phyloP scores from a whole-genome alignment of 2,329 filamentous ascomycete species.

The Huntiella bhutanensis region DNA sequence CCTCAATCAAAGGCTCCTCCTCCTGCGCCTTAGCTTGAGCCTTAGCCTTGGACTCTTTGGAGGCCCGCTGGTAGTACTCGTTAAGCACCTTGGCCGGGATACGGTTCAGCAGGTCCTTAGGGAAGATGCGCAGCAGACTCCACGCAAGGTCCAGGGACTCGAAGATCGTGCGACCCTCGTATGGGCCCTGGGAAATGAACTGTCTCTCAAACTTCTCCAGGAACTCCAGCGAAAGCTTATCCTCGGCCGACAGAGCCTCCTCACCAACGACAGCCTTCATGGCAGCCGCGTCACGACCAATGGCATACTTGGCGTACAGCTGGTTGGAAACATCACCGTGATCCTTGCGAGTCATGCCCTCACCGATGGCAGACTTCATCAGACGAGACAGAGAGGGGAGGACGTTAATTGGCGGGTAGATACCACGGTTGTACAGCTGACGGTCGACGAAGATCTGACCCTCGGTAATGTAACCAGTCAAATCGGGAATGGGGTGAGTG shows the following conservation, averaged over 20 bases:
- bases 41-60: slow-evolving; percentile 44
- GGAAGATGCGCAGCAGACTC: slow-evolving; percentile 91
- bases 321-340: slow-evolving; percentile 98
- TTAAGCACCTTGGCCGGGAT: slow-evolving; percentile 68
- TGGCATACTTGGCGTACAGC: slow-evolving; percentile 98
- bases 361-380: slow-evolving; percentile 99
- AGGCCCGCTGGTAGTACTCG: slow-evolving; percentile 60
- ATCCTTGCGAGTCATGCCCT: slow-evolving; percentile 89
- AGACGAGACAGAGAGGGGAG: slow-evolving; percentile 93
- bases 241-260: slow-evolving; percentile 84
- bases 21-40: slow-evolving; percentile 30
- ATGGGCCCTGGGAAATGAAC: slow-evolving; percentile 81
- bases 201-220: slow-evolving; percentile 94
- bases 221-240: slow-evolving; percentile 96
- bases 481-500: slow-evolving; percentile 93
- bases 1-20: slow-evolving; percentile 43
- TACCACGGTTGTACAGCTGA: slow-evolving; percentile 82
- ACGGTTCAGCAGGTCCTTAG: slow-evolving; percentile 94
- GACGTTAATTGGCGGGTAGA: slow-evolving; percentile 98
- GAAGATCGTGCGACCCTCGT: slow-evolving; percentile 79
- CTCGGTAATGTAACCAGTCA: slow-evolving; percentile 98
- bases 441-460: slow-evolving; percentile 97
- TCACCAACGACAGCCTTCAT: slow-evolving; percentile 99
- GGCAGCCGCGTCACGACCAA: slow-evolving; percentile 89
- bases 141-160: slow-evolving; percentile 92